Evolutionary conservation across 345 rosid genomes (phyloP), one percentile per base, ranked within the genome.

Genomic region (Passiflora organensis): DNA sequence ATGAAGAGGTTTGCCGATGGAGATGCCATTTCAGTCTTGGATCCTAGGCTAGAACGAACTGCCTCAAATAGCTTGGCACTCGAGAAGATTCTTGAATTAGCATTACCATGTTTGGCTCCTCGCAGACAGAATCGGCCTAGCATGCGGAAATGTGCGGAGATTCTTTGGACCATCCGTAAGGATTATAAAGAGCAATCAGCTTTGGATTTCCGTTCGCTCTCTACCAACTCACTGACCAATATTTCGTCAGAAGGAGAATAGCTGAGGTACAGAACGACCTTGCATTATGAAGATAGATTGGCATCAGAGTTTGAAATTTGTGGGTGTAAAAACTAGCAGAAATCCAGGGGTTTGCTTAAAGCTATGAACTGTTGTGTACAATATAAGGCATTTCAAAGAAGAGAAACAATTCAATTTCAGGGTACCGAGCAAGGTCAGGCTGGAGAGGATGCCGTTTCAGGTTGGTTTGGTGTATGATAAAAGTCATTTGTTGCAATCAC

Each of bases 121-220:
- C 72, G 62, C 25, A 74, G 87, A 74, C 82, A 80, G 58, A 75
- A 55, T 10, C 73, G 99, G 67, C 94, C 99, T 12, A 74, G 75
- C 70, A 89, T 93, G 96, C 80, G 77, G 68, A 77, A 70, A 47
- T 88, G 96, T 44, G 93, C 80, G 13, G 96, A 91, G 85, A 64
- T 86, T 63, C 79, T 93, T 13, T 88, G 99, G 94, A 67, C 76
- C 23, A 78, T 89, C 32, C 99, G 96, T 11, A 93, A 88, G 74
- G 94, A 86, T 64, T 89, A 76, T 71, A 80, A 80, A 65, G 89
- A 81, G 19, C 28, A 47, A 43, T 65, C 58, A 23, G 70, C 65
- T 67, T 57, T 67, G 53, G 82, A 78, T 59, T 20, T 55, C 42
- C 64, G 20, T 43, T 76, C 72, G 10, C 63, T 63, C 10, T 52